Evolutionary conservation across 495 filamentous ascomycete species (phyloP).

Genomic region (Corynascus novoguineensis): DNA sequence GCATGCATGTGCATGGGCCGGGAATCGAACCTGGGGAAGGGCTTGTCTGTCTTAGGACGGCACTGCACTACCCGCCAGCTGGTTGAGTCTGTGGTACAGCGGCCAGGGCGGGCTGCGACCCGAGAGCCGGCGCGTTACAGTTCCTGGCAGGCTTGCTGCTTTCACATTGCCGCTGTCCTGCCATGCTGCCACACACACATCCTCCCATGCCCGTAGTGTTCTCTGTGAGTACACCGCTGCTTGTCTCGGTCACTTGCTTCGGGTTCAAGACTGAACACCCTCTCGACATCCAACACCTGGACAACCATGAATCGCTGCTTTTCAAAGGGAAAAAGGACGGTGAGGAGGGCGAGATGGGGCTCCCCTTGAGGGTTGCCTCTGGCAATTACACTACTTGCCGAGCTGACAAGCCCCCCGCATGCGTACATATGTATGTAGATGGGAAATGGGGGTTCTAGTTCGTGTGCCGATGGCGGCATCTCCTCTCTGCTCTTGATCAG

Average conservation of each 20-base stretch:
- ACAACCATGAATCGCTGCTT: neutral
- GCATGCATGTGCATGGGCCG: slow-evolving; percentile 20
- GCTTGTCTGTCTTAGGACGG: slow-evolving; percentile 10
- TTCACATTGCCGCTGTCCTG: neutral
- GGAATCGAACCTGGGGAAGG: slow-evolving; percentile 25
- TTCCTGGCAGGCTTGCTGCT: neutral
- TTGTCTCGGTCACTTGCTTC: slow-evolving; percentile 9
- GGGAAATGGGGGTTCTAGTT: neutral
- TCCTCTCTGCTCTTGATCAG: neutral
- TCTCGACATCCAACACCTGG: slow-evolving; percentile 1
- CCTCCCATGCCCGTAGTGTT: neutral
- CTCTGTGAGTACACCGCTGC: slow-evolving; percentile 16
- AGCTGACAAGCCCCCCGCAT: neutral
- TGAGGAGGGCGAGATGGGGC: neutral
- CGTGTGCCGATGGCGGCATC: slow-evolving; percentile 1
- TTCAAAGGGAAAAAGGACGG: neutral
- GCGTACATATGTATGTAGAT: slow-evolving; percentile 6
- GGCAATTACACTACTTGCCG: neutral
- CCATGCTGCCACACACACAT: neutral
- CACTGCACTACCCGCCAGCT: neutral
- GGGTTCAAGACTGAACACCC: neutral
- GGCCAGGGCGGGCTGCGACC: slow-evolving; percentile 16
- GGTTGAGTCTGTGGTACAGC: neutral
- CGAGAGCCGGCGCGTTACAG: slow-evolving; percentile 19
- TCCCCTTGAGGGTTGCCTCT: neutral